Conservation (phyloP, 805 yeast species). For the Sugiyamaella valdiviana region DNA sequence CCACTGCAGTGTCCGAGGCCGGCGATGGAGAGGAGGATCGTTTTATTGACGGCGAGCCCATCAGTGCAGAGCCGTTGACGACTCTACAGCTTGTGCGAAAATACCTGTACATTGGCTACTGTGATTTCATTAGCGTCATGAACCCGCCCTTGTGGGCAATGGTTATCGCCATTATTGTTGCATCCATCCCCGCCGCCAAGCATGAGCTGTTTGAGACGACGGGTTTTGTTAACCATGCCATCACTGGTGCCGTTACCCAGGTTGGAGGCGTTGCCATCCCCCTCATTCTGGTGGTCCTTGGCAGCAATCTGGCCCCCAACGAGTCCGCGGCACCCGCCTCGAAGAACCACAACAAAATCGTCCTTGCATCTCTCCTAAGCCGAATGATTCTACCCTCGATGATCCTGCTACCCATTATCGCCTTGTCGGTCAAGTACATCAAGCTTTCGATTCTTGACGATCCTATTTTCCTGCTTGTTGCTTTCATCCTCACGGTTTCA, state of each 20-base stretch:
- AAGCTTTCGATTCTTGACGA: slow-evolving; percentile 44
- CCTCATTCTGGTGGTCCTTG: slow-evolving; percentile 52
- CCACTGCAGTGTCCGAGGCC: slow-evolving; percentile 4
- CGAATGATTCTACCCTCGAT: slow-evolving; percentile 58
- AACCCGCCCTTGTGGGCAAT: slow-evolving; percentile 63
- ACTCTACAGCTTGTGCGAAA: neutral
- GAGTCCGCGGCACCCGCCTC: slow-evolving; percentile 37
- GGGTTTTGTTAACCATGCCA: slow-evolving; percentile 46
- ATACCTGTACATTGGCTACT: neutral
- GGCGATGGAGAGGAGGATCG: neutral
- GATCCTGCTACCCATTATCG: slow-evolving; percentile 47
- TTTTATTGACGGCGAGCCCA: neutral
- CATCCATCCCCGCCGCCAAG: slow-evolving; percentile 47
- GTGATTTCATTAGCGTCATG: slow-evolving; percentile 36
- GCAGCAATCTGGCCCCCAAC: slow-evolving; percentile 54
- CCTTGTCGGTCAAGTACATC: slow-evolving; percentile 46
- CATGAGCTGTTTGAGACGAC: slow-evolving; percentile 38
- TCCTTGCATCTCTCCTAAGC: slow-evolving; percentile 47
- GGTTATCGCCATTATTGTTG: slow-evolving; percentile 54
- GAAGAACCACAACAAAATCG: slow-evolving; percentile 40
- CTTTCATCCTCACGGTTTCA: slow-evolving; percentile 52
- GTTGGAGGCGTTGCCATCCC: slow-evolving; percentile 58
- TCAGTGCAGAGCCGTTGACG: neutral
- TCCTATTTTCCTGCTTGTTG: slow-evolving; percentile 55
- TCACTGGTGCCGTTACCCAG: slow-evolving; percentile 48